These are phyloP conservation scores for Podosphaera aphanis DNA, from an alignment of 2,329 filamentous ascomycete species.

Conservation along the genomic window DNA sequence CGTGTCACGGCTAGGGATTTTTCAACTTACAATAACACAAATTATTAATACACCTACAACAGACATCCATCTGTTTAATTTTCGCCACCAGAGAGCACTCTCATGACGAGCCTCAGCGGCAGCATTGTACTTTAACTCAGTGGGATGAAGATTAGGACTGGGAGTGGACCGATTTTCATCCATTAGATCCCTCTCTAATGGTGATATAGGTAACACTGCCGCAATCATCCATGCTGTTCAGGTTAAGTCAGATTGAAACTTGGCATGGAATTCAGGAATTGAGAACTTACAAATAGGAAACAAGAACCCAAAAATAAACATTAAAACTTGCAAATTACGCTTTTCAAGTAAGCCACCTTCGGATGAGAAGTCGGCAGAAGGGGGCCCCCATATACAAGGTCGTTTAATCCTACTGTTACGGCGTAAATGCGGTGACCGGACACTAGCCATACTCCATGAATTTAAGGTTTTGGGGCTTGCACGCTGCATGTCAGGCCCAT, in stretches of 20 bases:
- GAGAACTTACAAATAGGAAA: constrained; percentile 41
- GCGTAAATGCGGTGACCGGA: constrained; percentile 53
- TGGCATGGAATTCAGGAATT: not conserved
- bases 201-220: constrained; percentile 44
- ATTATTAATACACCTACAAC: constrained; percentile 31
- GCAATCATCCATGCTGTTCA: constrained; percentile 54
- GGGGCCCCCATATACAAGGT: constrained; percentile 47
- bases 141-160: constrained; percentile 8
- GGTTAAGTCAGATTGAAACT: constrained; percentile 1
- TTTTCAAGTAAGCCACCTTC: constrained; percentile 37
- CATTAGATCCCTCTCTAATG: constrained; percentile 27
- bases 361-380: constrained; percentile 40
- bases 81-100: constrained; percentile 42
- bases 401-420: constrained; percentile 34
- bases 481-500: not conserved
- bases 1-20: not conserved
- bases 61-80: constrained; percentile 37
- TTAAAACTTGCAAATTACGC: constrained; percentile 49
- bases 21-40: constrained; percentile 25
- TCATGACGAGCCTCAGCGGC: constrained; percentile 19
- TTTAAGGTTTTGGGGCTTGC: constrained; percentile 5
- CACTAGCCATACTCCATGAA: constrained; percentile 33
- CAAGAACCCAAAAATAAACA: constrained; percentile 57
- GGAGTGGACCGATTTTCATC: constrained; percentile 20
- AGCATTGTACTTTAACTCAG: constrained; percentile 13